Conservation (phyloP, 2,329 filamentous ascomycete species). For the Claviceps cyperi region DNA sequence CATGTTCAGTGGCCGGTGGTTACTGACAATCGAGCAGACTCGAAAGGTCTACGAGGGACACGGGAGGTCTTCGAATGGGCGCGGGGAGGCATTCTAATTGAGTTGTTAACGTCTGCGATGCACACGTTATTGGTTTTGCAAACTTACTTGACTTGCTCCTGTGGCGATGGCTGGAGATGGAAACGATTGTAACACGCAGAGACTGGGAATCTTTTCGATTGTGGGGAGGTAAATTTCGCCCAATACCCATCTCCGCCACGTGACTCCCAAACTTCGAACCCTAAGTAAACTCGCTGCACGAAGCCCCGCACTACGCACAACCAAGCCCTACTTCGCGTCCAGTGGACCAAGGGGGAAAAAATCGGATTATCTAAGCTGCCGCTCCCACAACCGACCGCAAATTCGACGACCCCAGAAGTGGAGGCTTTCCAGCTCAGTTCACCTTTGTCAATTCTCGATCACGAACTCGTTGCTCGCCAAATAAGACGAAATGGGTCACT, state of each 20-base stretch:
- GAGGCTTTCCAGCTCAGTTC: constrained; percentile 18
- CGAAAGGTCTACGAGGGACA: constrained; percentile 95
- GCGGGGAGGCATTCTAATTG: constrained; percentile 27
- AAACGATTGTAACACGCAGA: constrained; percentile 15
- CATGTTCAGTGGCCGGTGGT: constrained; percentile 86
- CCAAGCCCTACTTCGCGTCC: constrained; percentile 19
- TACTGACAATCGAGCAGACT: constrained; percentile 99
- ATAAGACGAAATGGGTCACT: constrained; percentile 67
- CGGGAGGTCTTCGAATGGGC: constrained; percentile 99
- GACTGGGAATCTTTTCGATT: constrained; percentile 17
- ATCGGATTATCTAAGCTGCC: constrained; percentile 22
- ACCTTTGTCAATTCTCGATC: constrained; percentile 28
- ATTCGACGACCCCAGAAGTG: constrained; percentile 20
- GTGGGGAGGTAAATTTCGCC: constrained; percentile 19
- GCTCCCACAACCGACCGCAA: constrained; percentile 24
- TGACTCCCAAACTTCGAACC: constrained; percentile 14
- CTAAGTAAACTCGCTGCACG: constrained; percentile 14
- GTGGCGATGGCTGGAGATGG: constrained; percentile 20
- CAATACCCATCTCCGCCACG: constrained; percentile 12
- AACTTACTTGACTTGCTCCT: constrained; percentile 28
- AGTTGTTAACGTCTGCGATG: constrained; percentile 11
- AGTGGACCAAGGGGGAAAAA: constrained; percentile 8
- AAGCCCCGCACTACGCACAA: constrained; percentile 8
- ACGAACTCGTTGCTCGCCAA: constrained; percentile 22
- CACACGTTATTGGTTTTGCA: not conserved